Percentiles rank a stretch among this genome's conserved stretches.
phyloP scores from a whole-genome alignment of 2,329 filamentous ascomycete genomes.

The Nemania bipapillata region DNA sequence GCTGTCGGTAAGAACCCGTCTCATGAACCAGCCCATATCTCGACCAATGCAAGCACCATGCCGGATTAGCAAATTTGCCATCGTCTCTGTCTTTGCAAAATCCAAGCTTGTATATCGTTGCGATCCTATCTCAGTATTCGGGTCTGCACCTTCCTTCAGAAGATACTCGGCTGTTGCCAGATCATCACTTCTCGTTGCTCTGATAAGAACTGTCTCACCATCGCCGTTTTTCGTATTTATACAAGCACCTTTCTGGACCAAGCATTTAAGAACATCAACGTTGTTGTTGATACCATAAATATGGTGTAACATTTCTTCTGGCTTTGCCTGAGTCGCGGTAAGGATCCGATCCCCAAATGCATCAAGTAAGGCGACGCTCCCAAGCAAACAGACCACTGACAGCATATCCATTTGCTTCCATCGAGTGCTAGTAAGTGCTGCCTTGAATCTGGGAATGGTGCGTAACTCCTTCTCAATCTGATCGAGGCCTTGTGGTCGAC shows the following conservation, averaged over 20 bases:
- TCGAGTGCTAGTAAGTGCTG: neutral
- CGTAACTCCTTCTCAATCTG: conserved; percentile 7
- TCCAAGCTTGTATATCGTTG: neutral
- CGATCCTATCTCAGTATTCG: neutral
- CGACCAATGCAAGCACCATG: neutral
- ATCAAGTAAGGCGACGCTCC: neutral
- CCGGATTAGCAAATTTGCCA: neutral
- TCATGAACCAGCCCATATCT: neutral
- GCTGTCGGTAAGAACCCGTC: neutral
- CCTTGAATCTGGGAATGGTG: conserved; percentile 4
- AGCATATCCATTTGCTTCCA: neutral
- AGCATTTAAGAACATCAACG: neutral
- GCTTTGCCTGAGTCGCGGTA: too few relatives aligned
- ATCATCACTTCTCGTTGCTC: neutral
- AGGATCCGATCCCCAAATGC: neutral
- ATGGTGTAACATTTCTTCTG: too few relatives aligned
- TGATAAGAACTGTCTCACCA: conserved; percentile 8
- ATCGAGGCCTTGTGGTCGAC: neutral
- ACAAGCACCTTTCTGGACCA: neutral
- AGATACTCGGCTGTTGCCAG: conserved; percentile 1
- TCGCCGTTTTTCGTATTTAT: neutral
- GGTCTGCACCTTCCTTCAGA: neutral
- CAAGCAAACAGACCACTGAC: neutral
- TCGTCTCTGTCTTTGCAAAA: neutral
- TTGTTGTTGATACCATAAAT: neutral